phyloP scores from a whole-genome alignment of 2,329 filamentous ascomycete genomes.

The Talaromyces islandicus region DNA sequence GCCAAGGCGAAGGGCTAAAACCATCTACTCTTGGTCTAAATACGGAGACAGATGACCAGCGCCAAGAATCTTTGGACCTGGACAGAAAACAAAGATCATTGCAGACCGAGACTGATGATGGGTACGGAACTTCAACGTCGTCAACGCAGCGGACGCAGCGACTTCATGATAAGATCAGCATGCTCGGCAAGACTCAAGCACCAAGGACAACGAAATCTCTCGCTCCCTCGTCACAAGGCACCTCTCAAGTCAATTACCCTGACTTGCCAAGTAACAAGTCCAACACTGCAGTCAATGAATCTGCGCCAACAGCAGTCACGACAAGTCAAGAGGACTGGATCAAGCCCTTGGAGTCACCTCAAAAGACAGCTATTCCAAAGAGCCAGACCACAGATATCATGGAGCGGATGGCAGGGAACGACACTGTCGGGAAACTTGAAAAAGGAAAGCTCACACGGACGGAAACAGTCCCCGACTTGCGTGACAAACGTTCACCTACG shows the following conservation, averaged over 20 bases:
- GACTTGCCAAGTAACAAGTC: slow-evolving; percentile 25
- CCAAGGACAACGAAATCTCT: slow-evolving; percentile 42
- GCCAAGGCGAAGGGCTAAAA: slow-evolving; percentile 59
- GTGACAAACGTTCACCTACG: slow-evolving; percentile 21
- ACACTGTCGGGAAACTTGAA: slow-evolving; percentile 44
- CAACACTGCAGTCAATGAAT: slow-evolving; percentile 17
- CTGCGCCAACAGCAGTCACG: slow-evolving; percentile 16
- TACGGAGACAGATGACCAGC: slow-evolving; percentile 32
- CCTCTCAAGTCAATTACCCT: slow-evolving; percentile 30
- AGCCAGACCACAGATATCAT: slow-evolving; percentile 58
- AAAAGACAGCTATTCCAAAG: slow-evolving; percentile 52
- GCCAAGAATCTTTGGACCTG: slow-evolving; percentile 39
- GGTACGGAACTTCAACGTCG: slow-evolving; percentile 64
- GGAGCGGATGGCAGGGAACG: slow-evolving; percentile 50
- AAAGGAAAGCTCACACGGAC: slow-evolving; percentile 41
- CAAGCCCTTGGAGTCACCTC: slow-evolving; percentile 43
- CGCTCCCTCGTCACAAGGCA: slow-evolving; percentile 24
- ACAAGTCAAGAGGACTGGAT: slow-evolving; percentile 56
- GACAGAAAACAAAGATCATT: slow-evolving; percentile 52
- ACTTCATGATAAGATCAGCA: slow-evolving; percentile 85
- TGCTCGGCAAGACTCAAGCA: slow-evolving; percentile 54
- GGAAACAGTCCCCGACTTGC: slow-evolving; percentile 18
- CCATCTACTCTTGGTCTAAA: slow-evolving; percentile 23
- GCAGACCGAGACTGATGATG: slow-evolving; percentile 43
- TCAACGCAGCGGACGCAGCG: slow-evolving; percentile 51